Evolutionary conservation across 1,284 basidiomycete genomes (phyloP), one percentile per base, ranked within the genome.

Genomic region (Sporisorium scitamineum): DNA sequence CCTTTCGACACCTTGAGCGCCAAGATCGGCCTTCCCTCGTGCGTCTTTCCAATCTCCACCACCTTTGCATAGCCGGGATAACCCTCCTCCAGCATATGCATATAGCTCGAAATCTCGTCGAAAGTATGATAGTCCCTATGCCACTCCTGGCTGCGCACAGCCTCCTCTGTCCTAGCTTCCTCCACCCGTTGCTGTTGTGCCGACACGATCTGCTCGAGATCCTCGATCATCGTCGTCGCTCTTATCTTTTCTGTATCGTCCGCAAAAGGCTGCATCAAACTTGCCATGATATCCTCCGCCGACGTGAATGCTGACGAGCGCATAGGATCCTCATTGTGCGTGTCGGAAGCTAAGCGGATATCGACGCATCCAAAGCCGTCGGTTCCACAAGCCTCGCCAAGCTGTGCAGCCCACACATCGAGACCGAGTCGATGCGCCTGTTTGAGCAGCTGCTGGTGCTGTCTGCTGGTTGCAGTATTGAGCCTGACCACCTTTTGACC

Each of bases 401-500:
- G 54, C 3, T 58, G 50, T 1, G 65, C 62, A 11, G 52, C 59
- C 74, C 74, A 76, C 1, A 76, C 65, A 42, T 76, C 74, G 1
- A 76, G 57, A 1, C 31, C 47, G 5, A 62, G 11, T 1, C 2
- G 10, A 24, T 72, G 37, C 13, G 70, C 74, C 2, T 59, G 42
- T 8, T 53, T 0, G 52, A 76, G 32, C 20, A 76, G 45, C 10
- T 48, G 6, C 10, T 42, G 24, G 5, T 63, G 54, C 37, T 76
- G 61, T 4, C 3, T 5, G 3, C 13, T n/a, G 1, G 48, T 37
- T 1, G n/a, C 18, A 3, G 74, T 76, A 41, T 27, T 68, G 56
- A 72, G 57, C 7, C 74, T 37, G 37, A 76, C 56, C 26, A 76
- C 69, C 26, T 65, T 55, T 16, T 76, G 65, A 27, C 62, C 65